phyloP scores from a whole-genome alignment of 495 filamentous ascomycete species.

The Penicillium manginii region DNA sequence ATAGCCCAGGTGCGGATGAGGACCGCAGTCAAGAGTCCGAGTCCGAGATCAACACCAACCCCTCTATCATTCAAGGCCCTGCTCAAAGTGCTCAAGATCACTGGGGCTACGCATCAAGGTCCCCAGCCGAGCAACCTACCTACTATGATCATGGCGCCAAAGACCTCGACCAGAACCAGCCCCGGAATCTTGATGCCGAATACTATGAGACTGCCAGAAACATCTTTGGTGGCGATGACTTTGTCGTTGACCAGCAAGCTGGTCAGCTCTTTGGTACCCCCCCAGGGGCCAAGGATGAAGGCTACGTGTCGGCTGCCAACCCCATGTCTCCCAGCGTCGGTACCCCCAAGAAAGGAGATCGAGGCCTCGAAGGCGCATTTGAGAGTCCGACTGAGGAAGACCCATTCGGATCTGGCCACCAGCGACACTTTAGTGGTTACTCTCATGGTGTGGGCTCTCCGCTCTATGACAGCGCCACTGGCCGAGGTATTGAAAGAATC shows the following conservation, averaged over 20 bases:
- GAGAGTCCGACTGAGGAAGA: constrained; percentile 67
- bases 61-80: constrained; percentile 73
- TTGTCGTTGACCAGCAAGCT: constrained; percentile 37
- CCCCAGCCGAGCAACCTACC: constrained; percentile 46
- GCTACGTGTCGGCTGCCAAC: constrained; percentile 86
- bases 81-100: constrained; percentile 51
- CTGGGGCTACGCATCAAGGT: constrained; percentile 57
- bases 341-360: constrained; percentile 64
- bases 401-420: constrained; percentile 60
- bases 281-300: constrained; percentile 71
- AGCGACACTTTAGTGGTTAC: constrained; percentile 80
- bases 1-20: constrained; percentile 62
- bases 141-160: constrained; percentile 48
- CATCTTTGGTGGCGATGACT: constrained; percentile 42
- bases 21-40: constrained; percentile 47
- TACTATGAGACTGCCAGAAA: constrained; percentile 46
- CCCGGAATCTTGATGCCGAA: constrained; percentile 37
- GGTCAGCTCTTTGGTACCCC: constrained; percentile 46
- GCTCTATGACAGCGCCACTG: constrained; percentile 88
- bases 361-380: constrained; percentile 60
- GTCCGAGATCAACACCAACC: constrained; percentile 77
- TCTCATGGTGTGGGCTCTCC: constrained; percentile 80
- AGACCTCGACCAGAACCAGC: constrained; percentile 33
- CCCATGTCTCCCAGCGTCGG: constrained; percentile 58
- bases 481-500: constrained; percentile 86